Conservation (phyloP, 192 early-diverging fungal genomes). For the Pecoramyces ruminantium region DNA sequence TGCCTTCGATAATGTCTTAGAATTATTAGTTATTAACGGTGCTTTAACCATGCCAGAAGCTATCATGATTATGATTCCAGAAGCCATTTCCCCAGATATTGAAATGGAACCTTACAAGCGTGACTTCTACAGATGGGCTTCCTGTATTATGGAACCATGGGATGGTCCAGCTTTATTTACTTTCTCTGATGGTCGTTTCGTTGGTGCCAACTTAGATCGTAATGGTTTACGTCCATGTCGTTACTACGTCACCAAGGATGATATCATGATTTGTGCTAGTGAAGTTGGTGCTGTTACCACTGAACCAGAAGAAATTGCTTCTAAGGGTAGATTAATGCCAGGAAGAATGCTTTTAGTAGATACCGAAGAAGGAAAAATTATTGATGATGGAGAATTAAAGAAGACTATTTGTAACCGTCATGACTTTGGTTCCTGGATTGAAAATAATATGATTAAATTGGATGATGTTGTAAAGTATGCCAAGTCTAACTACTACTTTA, state of each 20-base stretch:
- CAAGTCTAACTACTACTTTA: slow-evolving; percentile 14
- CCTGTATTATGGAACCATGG: slow-evolving; percentile 95
- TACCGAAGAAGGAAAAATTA: slow-evolving; percentile 70
- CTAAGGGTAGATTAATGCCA: slow-evolving; percentile 83
- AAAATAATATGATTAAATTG: slow-evolving; percentile 61
- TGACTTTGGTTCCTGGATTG: slow-evolving; percentile 74
- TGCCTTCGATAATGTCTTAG: slow-evolving; percentile 91
- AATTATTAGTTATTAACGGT: slow-evolving; percentile 82
- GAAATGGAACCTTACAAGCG: slow-evolving; percentile 68
- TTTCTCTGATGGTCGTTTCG: slow-evolving; percentile 91
- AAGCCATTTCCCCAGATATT: slow-evolving; percentile 53
- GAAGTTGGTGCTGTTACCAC: slow-evolving; percentile 86
- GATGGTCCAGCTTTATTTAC: slow-evolving; percentile 97
- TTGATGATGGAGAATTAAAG: slow-evolving; percentile 84
- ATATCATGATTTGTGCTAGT: slow-evolving; percentile 93
- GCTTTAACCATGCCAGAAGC: slow-evolving; percentile 82
- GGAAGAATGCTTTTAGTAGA: slow-evolving; percentile 96
- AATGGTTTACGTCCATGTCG: slow-evolving; percentile 97
- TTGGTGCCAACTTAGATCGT: slow-evolving; percentile 94
- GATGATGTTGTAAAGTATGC: slow-evolving; percentile 23
- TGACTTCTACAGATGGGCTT: slow-evolving; percentile 95
- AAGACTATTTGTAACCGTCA: slow-evolving; percentile 43
- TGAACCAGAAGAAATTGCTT: slow-evolving; percentile 56
- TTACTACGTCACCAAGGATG: slow-evolving; percentile 80
- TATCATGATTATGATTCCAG: slow-evolving; percentile 98